A percentile compares a stretch with the other conserved stretches of the same genome.
Conservation (phyloP, 2,329 filamentous ascomycete species). For the Neodidymelliopsis sp. region DNA sequence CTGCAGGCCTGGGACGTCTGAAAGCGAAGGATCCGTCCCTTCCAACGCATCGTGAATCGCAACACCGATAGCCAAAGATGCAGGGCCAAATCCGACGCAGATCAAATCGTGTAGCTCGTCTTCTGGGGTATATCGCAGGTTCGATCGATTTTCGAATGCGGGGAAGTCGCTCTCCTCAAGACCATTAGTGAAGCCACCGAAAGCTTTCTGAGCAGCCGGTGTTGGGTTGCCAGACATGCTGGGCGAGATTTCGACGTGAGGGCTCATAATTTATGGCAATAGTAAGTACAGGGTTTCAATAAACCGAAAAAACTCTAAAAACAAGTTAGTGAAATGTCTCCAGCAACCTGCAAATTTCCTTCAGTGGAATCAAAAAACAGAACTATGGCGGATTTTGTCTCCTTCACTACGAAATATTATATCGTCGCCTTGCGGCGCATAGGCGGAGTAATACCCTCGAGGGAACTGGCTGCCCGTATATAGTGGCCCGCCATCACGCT, state of each 20-base stretch:
- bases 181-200: constrained; percentile 36
- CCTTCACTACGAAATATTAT: constrained; percentile 1
- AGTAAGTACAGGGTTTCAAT: background rate
- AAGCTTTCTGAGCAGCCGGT: constrained; percentile 38
- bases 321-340: constrained; percentile 1
- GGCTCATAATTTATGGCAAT: constrained; percentile 35
- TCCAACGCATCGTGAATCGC: constrained; percentile 79
- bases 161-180: constrained; percentile 40
- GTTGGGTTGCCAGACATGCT: constrained; percentile 24
- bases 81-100: constrained; percentile 92
- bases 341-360: background rate
- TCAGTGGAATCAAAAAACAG: background rate
- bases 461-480: constrained; percentile 16
- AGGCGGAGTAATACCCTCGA: constrained; percentile 16
- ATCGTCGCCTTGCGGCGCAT: background rate
- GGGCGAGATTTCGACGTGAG: constrained; percentile 42
- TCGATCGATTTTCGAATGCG: constrained; percentile 49
- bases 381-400: background rate
- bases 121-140: constrained; percentile 61
- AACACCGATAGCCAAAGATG: constrained; percentile 86
- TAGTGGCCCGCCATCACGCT: background rate
- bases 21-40: constrained; percentile 46
- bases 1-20: constrained; percentile 45
- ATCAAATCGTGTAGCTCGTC: constrained; percentile 82
- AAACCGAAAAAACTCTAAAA: constrained; percentile 4